Evolutionary conservation across 345 rosid genomes (phyloP), one percentile per base, ranked within the genome.

Genomic region (Arabidopsis arenosa): DNA sequence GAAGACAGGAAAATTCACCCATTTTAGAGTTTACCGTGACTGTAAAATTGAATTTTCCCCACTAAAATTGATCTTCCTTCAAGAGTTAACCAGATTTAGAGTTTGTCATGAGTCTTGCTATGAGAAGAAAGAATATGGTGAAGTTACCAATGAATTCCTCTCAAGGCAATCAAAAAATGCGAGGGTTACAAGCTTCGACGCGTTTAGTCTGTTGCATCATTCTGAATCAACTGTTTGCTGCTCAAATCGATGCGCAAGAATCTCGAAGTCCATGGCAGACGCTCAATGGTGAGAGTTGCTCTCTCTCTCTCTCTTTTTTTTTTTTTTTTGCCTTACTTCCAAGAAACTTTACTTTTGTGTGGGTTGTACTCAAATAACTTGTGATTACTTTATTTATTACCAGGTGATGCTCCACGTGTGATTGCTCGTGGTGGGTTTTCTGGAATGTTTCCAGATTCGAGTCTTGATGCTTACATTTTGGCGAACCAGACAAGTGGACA

Each of bases 341-440:
- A 45, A 21, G 37, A 52, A 21, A 21, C 1, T 21, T 21, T 21
- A 21, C 23, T 21, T 21, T 21, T n/a, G n/a, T 21, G 23, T 21
- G 1, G 1, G 23, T 21, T 21, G 23, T 21, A 21, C 1, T 21
- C 23, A 21, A 21, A 21, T 21, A 21, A 21, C 23, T 21, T 1
- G n/a, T 21, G 1, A 21, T 21, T 21, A 21, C 23, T 21, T 21
- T 21, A 21, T n/a, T 21, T 21, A 21, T 21, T 21, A 41, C 39
- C 88, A 89, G 97, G 97, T 53, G 58, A 75, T 15, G 49, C 68
- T 26, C 93, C 98, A 5, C 68, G 70, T 11, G 93, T 93, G 17
- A 52, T 93, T 5, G 96, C 97, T 13, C 86, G 84, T 9, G 98
- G 93, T 54, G 97, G 98, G 17, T 90, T 89, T 80, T 91, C 97